Conservation (phyloP, 306 rosid species). For the Astragalus glycyphyllos region DNA sequence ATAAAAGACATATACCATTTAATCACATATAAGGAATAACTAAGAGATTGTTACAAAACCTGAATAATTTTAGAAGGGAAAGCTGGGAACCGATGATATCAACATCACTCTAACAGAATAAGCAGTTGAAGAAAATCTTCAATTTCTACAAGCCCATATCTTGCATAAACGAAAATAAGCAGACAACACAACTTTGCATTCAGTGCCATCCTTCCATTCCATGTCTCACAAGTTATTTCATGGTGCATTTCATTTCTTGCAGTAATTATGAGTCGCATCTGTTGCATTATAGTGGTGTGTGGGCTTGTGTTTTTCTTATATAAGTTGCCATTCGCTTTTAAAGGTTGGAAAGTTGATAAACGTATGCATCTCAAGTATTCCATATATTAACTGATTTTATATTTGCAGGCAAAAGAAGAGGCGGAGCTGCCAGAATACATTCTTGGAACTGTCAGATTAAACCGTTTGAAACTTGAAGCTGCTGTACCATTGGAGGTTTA, state of each 20-base stretch:
- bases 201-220: slow-evolving; percentile 9
- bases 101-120: slow-evolving; percentile 1
- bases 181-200: slow-evolving; percentile 12
- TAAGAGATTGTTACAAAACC: slow-evolving; percentile 12
- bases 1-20: neutral
- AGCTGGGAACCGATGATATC: neutral
- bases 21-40: neutral
- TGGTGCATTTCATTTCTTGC: slow-evolving; percentile 28
- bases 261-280: neutral
- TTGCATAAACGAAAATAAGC: slow-evolving; percentile 13
- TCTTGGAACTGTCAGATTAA: slow-evolving; percentile 92
- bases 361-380: slow-evolving; percentile 8
- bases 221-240: too few species aligned
- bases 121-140: slow-evolving; percentile 17
- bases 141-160: neutral
- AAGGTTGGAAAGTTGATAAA: neutral
- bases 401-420: slow-evolving; percentile 81
- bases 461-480: slow-evolving; percentile 74
- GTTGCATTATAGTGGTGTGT: slow-evolving; percentile 17
- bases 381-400: slow-evolving; percentile 38
- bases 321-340: slow-evolving; percentile 1
- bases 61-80: neutral
- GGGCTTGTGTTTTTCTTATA: neutral
- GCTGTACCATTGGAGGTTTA: slow-evolving; percentile 65
- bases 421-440: slow-evolving; percentile 87